These are phyloP conservation scores for Gloeostereum incarnatum DNA, from an alignment of 768 basidiomycete genomes.

Conservation along the genomic window DNA sequence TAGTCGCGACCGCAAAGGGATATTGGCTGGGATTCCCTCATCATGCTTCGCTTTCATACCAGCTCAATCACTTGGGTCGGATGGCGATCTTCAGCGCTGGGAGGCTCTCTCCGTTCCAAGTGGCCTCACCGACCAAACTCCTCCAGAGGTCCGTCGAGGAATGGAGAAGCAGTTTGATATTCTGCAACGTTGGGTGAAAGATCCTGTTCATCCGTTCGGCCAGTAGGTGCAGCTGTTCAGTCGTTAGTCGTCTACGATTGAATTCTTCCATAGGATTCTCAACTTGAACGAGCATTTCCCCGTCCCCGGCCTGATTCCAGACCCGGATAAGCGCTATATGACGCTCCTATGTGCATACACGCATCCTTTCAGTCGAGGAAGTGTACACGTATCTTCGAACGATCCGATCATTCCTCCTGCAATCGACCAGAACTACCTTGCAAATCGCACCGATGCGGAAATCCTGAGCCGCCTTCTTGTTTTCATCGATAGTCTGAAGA, in stretches of 20 bases:
- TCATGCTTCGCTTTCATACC: conserved; percentile 8
- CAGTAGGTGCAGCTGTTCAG: neutral
- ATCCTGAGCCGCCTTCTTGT: conserved; percentile 3
- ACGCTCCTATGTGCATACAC: conserved; percentile 12
- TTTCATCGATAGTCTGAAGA: conserved; percentile 2
- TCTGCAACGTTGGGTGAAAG: conserved; percentile 5
- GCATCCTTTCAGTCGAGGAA: conserved; percentile 25
- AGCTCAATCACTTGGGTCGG: neutral
- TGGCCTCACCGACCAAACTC: neutral
- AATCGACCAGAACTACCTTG: conserved; percentile 4
- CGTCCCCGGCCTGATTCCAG: neutral
- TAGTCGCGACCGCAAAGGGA: conserved; percentile 5
- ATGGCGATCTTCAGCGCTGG: neutral
- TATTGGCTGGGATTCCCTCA: conserved; percentile 6
- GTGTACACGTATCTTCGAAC: conserved; percentile 1
- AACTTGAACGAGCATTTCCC: conserved; percentile 5
- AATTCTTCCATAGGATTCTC: conserved; percentile 3
- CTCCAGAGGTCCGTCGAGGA: conserved; percentile 5
- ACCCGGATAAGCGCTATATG: conserved; percentile 7
- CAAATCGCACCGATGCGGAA: conserved; percentile 6
- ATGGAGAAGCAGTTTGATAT: conserved; percentile 6
- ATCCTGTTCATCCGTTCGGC: conserved; percentile 5
- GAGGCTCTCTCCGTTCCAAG: neutral
- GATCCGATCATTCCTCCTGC: conserved; percentile 3
- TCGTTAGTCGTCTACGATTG: neutral